phyloP scores from a whole-genome alignment of 257 asterid species.

The Solanum sparsipilum region DNA sequence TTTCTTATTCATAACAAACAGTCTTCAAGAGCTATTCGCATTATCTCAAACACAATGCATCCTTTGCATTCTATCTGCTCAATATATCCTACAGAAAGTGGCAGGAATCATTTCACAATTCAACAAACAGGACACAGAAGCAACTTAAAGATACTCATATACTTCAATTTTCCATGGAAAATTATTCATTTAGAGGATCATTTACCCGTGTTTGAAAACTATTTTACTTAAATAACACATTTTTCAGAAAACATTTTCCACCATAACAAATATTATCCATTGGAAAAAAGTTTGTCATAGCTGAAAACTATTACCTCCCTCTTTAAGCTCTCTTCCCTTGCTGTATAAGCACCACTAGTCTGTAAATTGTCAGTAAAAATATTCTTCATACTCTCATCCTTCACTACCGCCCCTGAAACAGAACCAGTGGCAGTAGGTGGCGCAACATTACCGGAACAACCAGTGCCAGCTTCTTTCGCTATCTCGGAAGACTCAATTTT shows the following conservation, averaged over 20 bases:
- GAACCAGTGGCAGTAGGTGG: slow-evolving; percentile 33
- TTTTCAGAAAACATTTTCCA: neutral
- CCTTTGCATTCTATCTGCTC: neutral
- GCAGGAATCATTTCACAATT: neutral
- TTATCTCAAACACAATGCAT: neutral
- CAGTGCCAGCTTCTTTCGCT: slow-evolving; percentile 41
- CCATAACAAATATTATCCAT: neutral
- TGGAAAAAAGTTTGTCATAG: neutral
- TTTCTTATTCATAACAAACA: neutral
- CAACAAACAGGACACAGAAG: neutral
- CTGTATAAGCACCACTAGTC: slow-evolving; percentile 91
- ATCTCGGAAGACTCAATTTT: slow-evolving; percentile 53
- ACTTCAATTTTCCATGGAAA: neutral
- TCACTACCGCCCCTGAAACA: slow-evolving; percentile 47
- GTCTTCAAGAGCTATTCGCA: neutral
- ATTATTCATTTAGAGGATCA: neutral
- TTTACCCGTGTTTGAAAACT: neutral
- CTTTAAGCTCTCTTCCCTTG: slow-evolving; percentile 87
- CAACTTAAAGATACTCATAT: neutral
- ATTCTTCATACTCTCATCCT: slow-evolving; percentile 65
- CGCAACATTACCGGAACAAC: slow-evolving; percentile 19
- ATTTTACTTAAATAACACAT: neutral
- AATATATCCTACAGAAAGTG: neutral
- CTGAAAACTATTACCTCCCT: slow-evolving; percentile 51
- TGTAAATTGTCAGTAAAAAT: slow-evolving; percentile 73